phyloP scores from a whole-genome alignment of 2,329 filamentous ascomycete species.

The Cephalotrichum gorgonifer region DNA sequence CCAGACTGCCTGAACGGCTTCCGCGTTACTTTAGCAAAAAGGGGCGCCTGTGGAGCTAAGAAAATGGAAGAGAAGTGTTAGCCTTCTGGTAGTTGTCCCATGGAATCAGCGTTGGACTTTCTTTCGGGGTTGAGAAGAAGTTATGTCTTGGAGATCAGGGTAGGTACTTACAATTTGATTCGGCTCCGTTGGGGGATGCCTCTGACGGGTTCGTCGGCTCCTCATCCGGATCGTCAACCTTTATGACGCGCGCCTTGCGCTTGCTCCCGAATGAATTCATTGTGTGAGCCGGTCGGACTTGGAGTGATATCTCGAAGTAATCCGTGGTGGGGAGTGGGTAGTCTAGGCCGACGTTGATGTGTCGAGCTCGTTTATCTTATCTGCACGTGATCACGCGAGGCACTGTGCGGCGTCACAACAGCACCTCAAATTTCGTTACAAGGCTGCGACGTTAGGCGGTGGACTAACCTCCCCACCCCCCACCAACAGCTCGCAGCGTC shows the following conservation, averaged over 20 bases:
- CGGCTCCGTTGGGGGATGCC: neutral
- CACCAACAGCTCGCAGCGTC: neutral
- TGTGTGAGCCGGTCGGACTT: neutral
- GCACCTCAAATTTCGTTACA: conserved; percentile 1
- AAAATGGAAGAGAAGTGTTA: conserved; percentile 6
- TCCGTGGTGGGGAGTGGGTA: neutral
- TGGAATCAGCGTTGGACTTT: conserved; percentile 14
- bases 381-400: conserved; percentile 30
- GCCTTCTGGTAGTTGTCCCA: conserved; percentile 6
- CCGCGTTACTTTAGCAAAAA: conserved; percentile 28
- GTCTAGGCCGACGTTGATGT: neutral
- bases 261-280: conserved; percentile 49
- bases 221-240: conserved; percentile 57
- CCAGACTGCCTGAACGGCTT: conserved; percentile 49
- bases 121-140: neutral
- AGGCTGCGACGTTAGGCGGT: neutral
- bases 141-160: neutral
- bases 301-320: neutral
- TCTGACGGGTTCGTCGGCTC: neutral
- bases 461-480: neutral
- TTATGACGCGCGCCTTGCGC: conserved; percentile 69
- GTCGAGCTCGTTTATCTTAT: conserved; percentile 29
- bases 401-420: neutral
- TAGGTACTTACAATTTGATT: neutral
- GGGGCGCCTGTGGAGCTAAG: conserved; percentile 2